Percentiles rank a stretch among this genome's conserved stretches.
Conservation (phyloP, 1,284 basidiomycete genomes). For the Cutaneotrichosporon sp. region DNA sequence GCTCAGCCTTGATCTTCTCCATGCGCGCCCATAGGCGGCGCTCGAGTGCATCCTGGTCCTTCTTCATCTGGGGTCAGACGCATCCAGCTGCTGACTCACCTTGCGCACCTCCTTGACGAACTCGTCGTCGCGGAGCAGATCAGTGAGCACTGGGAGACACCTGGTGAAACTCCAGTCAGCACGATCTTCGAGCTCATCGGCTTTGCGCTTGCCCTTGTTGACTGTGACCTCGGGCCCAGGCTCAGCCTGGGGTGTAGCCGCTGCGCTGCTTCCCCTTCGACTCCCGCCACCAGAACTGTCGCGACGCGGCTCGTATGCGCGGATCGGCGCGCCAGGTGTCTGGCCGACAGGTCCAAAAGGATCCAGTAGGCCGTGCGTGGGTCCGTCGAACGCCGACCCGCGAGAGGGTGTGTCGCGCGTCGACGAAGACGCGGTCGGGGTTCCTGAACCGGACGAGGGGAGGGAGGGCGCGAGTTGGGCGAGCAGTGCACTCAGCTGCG, state of each 20-base stretch:
- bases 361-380: slow-evolving; percentile 25
- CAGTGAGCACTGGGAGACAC: slow-evolving; percentile 33
- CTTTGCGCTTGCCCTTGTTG: slow-evolving; percentile 13
- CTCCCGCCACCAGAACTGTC: too few species aligned
- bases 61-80: slow-evolving; percentile 38
- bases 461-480: slow-evolving; percentile 7
- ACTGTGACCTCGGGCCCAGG: too few species aligned
- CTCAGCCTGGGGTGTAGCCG: too few species aligned
- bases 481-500: slow-evolving; percentile 10
- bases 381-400: slow-evolving; percentile 15
- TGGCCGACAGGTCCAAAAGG: slow-evolving; percentile 36
- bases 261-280: not conserved
- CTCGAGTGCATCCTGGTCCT: slow-evolving; percentile 41
- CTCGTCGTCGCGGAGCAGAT: slow-evolving; percentile 31
- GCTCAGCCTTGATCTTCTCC: slow-evolving; percentile 41
- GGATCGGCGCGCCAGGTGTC: slow-evolving; percentile 2
- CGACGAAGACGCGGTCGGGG: not conserved
- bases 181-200: slow-evolving; percentile 8
- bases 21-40: slow-evolving; percentile 40
- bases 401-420: not conserved
- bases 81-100: slow-evolving; percentile 19
- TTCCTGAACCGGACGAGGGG: not conserved
- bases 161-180: slow-evolving; percentile 26
- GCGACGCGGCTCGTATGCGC: too few species aligned
- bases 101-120: slow-evolving; percentile 37